Base-by-base conservation (phyloP, 805 yeast species). In the Jamesozyma hellenica region DNA sequence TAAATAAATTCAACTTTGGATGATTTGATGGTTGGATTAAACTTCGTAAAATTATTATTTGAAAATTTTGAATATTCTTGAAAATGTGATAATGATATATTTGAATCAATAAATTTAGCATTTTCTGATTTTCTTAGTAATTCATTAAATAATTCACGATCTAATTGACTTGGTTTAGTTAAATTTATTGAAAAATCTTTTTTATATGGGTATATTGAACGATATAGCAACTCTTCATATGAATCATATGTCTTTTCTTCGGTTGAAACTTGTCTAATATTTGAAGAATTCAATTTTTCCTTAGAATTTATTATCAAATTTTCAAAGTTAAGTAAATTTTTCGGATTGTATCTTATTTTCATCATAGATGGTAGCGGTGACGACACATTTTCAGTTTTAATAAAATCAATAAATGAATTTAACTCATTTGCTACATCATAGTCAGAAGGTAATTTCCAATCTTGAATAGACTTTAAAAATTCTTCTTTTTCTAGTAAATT, bases 81-180 rank as follows among this genome's bases (percentile, higher is more conserved):
- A 43, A 56, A 13, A 53, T 45, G 14, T 3, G 65, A 42, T 31
- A 61, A 46, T 31, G 61, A 46, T 6, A 56, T 48, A 47, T 71
- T 68, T 17, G 67, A 51, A 48, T 65, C 63, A 38, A 56, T 47
- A 40, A 49, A 45, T 28, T 67, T 55, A 14, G 72, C 58, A 4
- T 50, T 47, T 11, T 66, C 67, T 9, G 79, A 71, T 36, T 65
- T 58, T 15, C 47, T 53, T 27, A 63, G 43, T 13, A 72, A 52
- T 29, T 53, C 56, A 14, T 70, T 64, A 51, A 82, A 83, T 15
- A 63, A 44, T 12, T 55, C 56, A 13, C 77, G 60, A 51, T 79
- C 87, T 3, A 60, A 51, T 4, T 52, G 49, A 1, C 70, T 70
- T 0, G 94, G 94, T 31, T 71, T 70, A 0, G 92, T 81, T 44